A percentile compares a stretch with the other conserved stretches of the same genome.
phyloP scores from a whole-genome alignment of 75 land plant species.

The Pinus albicaulis region DNA sequence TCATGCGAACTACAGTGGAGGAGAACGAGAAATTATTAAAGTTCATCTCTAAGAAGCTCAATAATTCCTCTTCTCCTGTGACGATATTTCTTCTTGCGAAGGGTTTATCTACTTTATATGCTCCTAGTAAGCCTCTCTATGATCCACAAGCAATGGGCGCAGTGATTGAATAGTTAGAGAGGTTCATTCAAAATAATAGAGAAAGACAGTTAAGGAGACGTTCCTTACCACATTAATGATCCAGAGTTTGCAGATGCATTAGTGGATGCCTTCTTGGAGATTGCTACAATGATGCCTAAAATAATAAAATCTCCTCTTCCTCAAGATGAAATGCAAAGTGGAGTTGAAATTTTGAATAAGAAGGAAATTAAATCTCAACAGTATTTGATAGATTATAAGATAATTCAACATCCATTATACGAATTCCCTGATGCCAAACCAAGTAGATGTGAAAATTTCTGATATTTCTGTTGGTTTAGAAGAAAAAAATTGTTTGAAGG shows the following conservation, averaged over 20 bases:
- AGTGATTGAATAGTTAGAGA: conserved; percentile 67
- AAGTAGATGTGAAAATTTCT: no score
- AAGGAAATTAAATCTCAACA: neutral
- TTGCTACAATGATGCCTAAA: conserved; percentile 16
- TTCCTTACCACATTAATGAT: conserved; percentile 91
- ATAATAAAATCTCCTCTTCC: neutral
- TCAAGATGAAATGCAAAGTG: neutral
- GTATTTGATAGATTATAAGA: neutral
- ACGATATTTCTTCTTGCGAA: conserved; percentile 78
- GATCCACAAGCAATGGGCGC: conserved; percentile 76
- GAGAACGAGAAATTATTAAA: conserved; percentile 75
- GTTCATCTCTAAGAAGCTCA: conserved; percentile 84
- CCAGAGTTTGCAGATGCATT: conserved; percentile 75
- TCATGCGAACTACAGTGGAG: conserved; percentile 93
- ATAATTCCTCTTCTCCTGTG: conserved; percentile 65
- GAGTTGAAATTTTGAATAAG: neutral
- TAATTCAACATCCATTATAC: conserved; percentile 15
- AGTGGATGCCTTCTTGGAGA: conserved; percentile 74
- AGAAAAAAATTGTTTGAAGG: no score
- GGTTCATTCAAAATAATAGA: conserved; percentile 51
- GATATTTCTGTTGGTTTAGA: no score
- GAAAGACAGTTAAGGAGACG: conserved; percentile 65
- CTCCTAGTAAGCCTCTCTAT: conserved; percentile 79
- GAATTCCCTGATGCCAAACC: conserved; percentile 67
- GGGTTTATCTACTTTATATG: conserved; percentile 92